Evolutionary conservation across 2,329 filamentous ascomycete species (phyloP), one percentile per base, ranked within the genome.

Genomic region (Elsinoe fawcettii): DNA sequence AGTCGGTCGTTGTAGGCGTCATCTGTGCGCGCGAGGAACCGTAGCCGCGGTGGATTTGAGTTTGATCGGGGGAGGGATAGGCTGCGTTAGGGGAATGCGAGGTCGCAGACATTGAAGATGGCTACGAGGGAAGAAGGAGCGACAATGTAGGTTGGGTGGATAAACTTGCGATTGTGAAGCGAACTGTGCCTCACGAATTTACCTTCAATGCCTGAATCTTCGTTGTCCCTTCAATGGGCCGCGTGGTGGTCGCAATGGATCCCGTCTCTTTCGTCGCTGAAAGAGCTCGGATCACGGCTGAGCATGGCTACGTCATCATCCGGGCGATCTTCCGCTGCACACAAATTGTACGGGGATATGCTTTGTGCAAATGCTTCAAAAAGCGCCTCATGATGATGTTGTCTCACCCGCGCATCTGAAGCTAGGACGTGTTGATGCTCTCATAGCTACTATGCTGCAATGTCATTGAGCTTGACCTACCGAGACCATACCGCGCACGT

Each of bases 21-120:
- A 53, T 53, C 49, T 53, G 49, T 53, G 34, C 49, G 49, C 34
- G 44, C 44, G 44, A 49, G 23, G 44, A 18, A 3, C 44, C 49
- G 49, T 53, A 53, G 25, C 49, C 49, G 32, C 18, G 32, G 16
- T 20, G 18, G 34, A 53, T 53, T 53, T 53, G 49, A 53, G 49
- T 53, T 53, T 53, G 49, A 32, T 53, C 49, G 16, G 49, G 49
- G 16, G 16, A 23, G 20, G 49, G 49, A 25, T 39, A 53, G 32
- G 14, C 34, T 30, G 32, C 18, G 20, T 36, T 36, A 22, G 49
- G 32, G 7, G 30, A 23, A 16, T 18, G 49, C 30, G 32, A 39
- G 9, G 5, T 39, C n/a, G 32, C 34, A 39, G 49, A 39, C 49
- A 53, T 53, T 9, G 14, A 16, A 23, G 27, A 30, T 9, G 27